These are phyloP conservation scores for Melampsora occidentalis DNA, from an alignment of 1,284 basidiomycete genomes.

Conservation along the genomic window DNA sequence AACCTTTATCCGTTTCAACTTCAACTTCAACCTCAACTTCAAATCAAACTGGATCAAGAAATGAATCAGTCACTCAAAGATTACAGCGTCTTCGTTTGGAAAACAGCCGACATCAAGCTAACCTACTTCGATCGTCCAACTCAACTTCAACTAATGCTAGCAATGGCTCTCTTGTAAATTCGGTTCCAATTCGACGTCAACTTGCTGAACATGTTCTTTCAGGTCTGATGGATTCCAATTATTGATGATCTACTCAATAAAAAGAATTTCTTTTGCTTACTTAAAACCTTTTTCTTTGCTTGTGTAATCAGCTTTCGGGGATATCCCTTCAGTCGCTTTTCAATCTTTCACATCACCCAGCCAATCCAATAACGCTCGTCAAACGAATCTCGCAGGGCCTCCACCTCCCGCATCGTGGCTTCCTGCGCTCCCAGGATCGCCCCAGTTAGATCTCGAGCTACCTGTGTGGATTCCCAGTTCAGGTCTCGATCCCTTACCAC, in stretches of 20 bases:
- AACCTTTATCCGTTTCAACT: neutral
- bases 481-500: conserved; percentile 6
- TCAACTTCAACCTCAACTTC: neutral
- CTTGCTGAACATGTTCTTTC: neutral
- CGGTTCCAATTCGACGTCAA: neutral
- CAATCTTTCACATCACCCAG: neutral
- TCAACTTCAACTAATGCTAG: neutral
- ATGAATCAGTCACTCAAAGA: conserved; percentile 6
- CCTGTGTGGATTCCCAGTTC: neutral
- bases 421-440: neutral
- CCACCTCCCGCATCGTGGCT: conserved; percentile 12
- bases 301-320: too few species aligned
- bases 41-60: neutral
- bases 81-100: conserved; percentile 11
- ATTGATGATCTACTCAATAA: too few species aligned
- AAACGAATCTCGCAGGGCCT: neutral
- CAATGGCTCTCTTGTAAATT: neutral
- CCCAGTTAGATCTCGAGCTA: neutral
- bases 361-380: neutral
- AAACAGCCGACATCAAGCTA: conserved; percentile 9
- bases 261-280: too few species aligned
- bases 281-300: too few species aligned
- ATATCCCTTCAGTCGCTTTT: neutral
- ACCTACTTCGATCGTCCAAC: neutral
- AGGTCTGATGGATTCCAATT: neutral